A percentile compares a stretch with the other conserved stretches of the same genome.
Evolutionary conservation across 2,329 filamentous ascomycete genomes (phyloP).

Genomic region (Cytospora piceicola): DNA sequence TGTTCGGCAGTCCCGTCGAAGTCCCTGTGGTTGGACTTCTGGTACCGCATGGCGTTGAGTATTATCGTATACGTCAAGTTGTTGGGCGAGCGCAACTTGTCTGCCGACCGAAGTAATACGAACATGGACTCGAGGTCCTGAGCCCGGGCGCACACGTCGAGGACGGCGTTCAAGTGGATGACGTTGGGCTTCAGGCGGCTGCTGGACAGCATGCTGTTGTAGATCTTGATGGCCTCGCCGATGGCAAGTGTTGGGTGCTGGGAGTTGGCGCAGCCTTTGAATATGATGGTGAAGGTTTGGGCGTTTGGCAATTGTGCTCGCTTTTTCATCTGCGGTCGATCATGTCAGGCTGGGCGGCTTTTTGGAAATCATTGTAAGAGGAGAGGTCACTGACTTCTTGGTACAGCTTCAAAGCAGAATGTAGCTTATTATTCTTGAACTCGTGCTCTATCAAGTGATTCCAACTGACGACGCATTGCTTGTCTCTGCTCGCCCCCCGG

Average conservation of each 20-base stretch:
- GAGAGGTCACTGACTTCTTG: slow-evolving; percentile 68
- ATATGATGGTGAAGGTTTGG: slow-evolving; percentile 82
- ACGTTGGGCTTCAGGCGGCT: slow-evolving; percentile 71
- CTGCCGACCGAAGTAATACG: slow-evolving; percentile 72
- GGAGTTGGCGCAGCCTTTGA: slow-evolving; percentile 72
- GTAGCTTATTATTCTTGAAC: slow-evolving; percentile 63
- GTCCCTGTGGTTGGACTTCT: slow-evolving; percentile 41
- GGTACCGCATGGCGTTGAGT: slow-evolving; percentile 71
- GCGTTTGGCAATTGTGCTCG: slow-evolving; percentile 77
- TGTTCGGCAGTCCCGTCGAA: slow-evolving; percentile 36
- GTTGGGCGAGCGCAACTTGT: slow-evolving; percentile 69
- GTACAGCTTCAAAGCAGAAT: slow-evolving; percentile 76
- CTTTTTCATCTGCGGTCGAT: slow-evolving; percentile 81
- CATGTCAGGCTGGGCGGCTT: slow-evolving; percentile 29
- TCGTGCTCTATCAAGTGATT: slow-evolving; percentile 80
- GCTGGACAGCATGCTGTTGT: slow-evolving; percentile 71
- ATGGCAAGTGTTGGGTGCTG: slow-evolving; percentile 63
- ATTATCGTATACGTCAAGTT: slow-evolving; percentile 79
- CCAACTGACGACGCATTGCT: slow-evolving; percentile 77
- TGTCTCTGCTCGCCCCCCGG: slow-evolving; percentile 67
- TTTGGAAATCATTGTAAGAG: not conserved
- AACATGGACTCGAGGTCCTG: slow-evolving; percentile 81
- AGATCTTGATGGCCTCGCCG: slow-evolving; percentile 72
- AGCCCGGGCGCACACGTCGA: slow-evolving; percentile 78
- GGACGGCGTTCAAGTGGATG: slow-evolving; percentile 86